A percentile compares a stretch with the other conserved stretches of the same genome.
These are phyloP conservation scores for Penicillium lagena DNA, from an alignment of 495 filamentous ascomycete genomes.

Conservation along the genomic window DNA sequence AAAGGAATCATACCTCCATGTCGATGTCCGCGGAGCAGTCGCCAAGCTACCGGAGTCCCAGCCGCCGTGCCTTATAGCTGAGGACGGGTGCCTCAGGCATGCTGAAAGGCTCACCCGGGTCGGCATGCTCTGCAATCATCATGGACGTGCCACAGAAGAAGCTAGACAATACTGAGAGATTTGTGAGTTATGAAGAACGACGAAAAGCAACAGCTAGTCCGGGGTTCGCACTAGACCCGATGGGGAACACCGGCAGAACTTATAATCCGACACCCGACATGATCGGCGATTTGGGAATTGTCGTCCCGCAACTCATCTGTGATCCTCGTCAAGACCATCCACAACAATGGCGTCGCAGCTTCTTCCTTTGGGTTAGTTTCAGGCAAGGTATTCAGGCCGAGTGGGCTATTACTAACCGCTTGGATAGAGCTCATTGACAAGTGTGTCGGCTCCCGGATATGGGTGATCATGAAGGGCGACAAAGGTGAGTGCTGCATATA, in stretches of 20 bases:
- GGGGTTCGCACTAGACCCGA: conserved; percentile 4
- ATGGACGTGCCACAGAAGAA: conserved; percentile 10
- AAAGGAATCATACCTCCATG: no score
- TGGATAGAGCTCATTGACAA: conserved; percentile 90
- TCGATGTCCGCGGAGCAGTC: no score
- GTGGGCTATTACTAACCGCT: conserved; percentile 9
- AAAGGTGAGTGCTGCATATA: conserved; percentile 55
- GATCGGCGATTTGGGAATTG: conserved; percentile 4
- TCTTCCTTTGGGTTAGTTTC: conserved; percentile 60
- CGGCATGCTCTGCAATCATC: conserved; percentile 17
- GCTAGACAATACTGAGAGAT: not conserved
- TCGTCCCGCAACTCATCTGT: no score
- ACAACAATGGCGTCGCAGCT: conserved; percentile 68
- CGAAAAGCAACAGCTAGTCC: not conserved
- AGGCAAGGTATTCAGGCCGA: not conserved
- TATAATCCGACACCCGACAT: conserved; percentile 8
- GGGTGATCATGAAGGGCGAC: conserved; percentile 99
- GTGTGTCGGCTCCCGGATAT: conserved; percentile 94
- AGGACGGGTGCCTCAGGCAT: conserved; percentile 14
- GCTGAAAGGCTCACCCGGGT: conserved; percentile 11
- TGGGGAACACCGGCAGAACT: conserved; percentile 9
- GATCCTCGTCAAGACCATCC: no score
- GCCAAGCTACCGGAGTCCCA: no score
- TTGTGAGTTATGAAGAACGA: no score
- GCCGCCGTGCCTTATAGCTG: not conserved